These are phyloP conservation scores for Mortierella sp. DNA, from an alignment of 371 early-diverging fungal species.

Conservation along the genomic window DNA sequence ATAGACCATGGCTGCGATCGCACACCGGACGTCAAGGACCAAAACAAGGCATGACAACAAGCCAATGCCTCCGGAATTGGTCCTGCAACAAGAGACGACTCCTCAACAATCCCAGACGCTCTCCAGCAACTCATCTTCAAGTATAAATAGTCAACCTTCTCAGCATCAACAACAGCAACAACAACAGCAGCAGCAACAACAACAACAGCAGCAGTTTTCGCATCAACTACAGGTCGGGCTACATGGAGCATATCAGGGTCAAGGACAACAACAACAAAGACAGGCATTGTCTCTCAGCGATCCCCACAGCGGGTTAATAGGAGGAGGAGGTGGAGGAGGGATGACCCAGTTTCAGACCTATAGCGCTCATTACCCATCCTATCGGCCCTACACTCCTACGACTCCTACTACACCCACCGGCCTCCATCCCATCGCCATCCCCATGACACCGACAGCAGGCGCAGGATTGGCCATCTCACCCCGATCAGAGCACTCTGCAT, in stretches of 20 bases:
- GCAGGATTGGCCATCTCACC: conserved; percentile 23
- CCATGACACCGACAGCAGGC: conserved; percentile 36
- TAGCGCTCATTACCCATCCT: conserved; percentile 39
- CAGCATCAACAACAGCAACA: conserved; percentile 16
- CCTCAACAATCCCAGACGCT: conserved; percentile 23
- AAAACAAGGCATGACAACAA: conserved; percentile 16
- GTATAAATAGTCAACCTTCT: conserved; percentile 34
- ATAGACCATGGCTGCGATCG: conserved; percentile 36
- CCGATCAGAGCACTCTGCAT: conserved; percentile 27
- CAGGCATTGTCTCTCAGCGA: conserved; percentile 14
- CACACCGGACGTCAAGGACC: conserved; percentile 27
- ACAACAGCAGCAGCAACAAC: conserved; percentile 24
- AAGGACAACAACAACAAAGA: conserved; percentile 19
- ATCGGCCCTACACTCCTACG: conserved; percentile 54
- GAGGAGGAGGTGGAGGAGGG: conserved; percentile 14
- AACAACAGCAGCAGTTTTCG: no score
- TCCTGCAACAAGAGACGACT: conserved; percentile 21
- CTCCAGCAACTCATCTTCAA: conserved; percentile 39
- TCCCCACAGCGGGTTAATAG: conserved; percentile 13
- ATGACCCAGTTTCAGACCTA: conserved; percentile 27
- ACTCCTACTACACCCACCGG: conserved; percentile 39
- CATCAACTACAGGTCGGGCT: no score
- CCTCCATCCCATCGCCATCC: conserved; percentile 15
- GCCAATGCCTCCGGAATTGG: conserved; percentile 37
- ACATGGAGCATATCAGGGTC: conserved; percentile 26